phyloP scores from a whole-genome alignment of 805 yeast genomes.

The Yamadazyma phyllophila region DNA sequence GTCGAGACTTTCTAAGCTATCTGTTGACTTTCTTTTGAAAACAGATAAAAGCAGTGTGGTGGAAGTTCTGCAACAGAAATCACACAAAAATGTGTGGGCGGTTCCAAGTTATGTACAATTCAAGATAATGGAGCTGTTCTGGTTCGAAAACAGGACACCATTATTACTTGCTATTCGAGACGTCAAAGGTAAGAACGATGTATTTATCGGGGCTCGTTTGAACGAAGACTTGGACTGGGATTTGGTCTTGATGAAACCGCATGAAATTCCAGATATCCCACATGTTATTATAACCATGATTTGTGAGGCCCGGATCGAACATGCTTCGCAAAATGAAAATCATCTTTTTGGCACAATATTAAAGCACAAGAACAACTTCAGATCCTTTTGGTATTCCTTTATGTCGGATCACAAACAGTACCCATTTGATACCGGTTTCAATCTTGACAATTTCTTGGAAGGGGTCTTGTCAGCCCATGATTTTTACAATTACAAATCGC shows the following conservation, averaged over 20 bases:
- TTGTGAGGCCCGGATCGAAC: not conserved
- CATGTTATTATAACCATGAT: not conserved
- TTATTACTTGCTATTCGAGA: not conserved
- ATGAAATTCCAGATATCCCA: not conserved
- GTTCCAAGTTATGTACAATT: not conserved
- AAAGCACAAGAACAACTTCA: not conserved
- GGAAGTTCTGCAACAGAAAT: not conserved
- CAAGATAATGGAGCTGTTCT: not conserved
- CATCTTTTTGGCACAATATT: not conserved
- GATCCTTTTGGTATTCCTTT: not conserved
- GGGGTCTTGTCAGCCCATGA: not conserved
- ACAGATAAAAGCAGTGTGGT: not conserved
- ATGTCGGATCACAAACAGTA: not conserved
- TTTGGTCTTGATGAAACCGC: not conserved
- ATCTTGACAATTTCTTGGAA: not conserved
- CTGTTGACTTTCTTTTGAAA: not conserved
- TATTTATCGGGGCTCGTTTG: not conserved
- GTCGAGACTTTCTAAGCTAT: not conserved
- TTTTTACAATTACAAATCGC: not conserved
- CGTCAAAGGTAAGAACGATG: not conserved
- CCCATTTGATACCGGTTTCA: not conserved
- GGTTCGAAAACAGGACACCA: not conserved
- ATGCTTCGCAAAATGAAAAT: not conserved
- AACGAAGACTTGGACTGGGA: not conserved
- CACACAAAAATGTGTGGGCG: not conserved